Evolutionary conservation across 805 yeast genomes (phyloP), one percentile per base, ranked within the genome.

Genomic region (Metschnikowia dekortorum): DNA sequence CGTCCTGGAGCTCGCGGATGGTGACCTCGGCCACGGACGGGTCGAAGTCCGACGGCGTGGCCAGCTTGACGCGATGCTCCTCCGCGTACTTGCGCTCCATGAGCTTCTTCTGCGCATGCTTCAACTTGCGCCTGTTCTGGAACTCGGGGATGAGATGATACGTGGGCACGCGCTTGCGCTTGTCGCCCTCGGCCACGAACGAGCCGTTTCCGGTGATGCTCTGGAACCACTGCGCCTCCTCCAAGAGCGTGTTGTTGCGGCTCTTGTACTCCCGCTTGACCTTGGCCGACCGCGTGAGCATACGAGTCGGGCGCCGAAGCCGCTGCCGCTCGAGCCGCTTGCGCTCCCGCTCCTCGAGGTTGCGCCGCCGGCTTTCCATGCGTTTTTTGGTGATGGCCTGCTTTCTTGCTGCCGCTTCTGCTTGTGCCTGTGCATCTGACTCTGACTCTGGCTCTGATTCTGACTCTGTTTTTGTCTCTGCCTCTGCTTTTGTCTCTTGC

Each of bases 131-230:
- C 31, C 56, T 53, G 31, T 55, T 47, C 14, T 53, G 55, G 46
- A 57, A 52, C 40, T 61, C 69, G 7, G 73, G 71, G 8, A 56
- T 58, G 40, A 54, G 66, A 46, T 61, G 61, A 14, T 55, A 55
- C 1, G 71, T 58, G 31, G 63, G 66, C 18, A 55, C 60, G 29
- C 75, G 53, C 46, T 62, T 61, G 42, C 76, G 59, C 53, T 68
- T 70, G 22, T 60, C 66, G 28, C 74, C 74, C 13, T 56, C 57
- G 50, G 64, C 61, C n/a, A 73, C 62, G 14, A 54, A 44, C 29
- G 61, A 57, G 5, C 63, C 63, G 49, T 73, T 67, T 13, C 76
- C 78, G 2, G 68, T 63, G n/a, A 73, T 66, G 28, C 71, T 65
- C 53, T 73, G 76, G 47, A 73, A 73, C 58, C 71, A 69, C 29